These are phyloP conservation scores for Aspergillus indologenus DNA, from an alignment of 495 filamentous ascomycete genomes.

Conservation along the genomic window DNA sequence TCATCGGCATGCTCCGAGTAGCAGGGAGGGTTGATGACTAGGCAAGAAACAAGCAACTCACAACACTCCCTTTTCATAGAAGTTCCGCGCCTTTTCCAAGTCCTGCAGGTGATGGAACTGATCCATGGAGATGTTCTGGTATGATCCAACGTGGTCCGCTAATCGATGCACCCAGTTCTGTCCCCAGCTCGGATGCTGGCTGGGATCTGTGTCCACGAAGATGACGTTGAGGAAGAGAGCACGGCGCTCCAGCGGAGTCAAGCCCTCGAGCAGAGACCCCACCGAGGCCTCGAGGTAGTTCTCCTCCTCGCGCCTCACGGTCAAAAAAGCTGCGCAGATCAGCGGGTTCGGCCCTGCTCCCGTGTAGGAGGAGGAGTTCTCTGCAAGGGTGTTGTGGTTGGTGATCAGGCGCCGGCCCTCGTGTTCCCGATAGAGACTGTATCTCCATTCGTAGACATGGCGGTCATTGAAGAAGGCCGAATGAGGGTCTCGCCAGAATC, in stretches of 20 bases:
- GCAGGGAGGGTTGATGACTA: too few species aligned
- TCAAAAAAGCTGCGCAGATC: conserved; percentile 32
- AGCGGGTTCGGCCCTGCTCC: conserved; percentile 12
- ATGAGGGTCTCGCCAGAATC: conserved; percentile 40
- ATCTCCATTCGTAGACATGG: conserved; percentile 36
- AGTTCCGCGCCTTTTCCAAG: conserved; percentile 23
- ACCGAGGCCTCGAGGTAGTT: conserved; percentile 48
- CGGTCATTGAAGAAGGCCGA: conserved; percentile 42
- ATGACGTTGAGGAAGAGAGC: conserved; percentile 47
- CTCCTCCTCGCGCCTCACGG: conserved; percentile 24
- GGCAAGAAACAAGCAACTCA: conserved; percentile 9
- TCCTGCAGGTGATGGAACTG: conserved; percentile 18
- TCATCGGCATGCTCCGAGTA: too few species aligned
- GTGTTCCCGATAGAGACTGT: conserved; percentile 35
- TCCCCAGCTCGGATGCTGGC: conserved; percentile 44
- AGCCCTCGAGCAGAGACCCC: conserved; percentile 48
- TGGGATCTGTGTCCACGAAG: conserved; percentile 49
- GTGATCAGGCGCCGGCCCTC: conserved; percentile 36
- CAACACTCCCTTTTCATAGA: conserved; percentile 32
- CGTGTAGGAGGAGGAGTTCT: conserved; percentile 1
- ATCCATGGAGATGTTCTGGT: conserved; percentile 18
- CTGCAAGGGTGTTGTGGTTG: conserved; percentile 18
- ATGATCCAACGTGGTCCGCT: conserved; percentile 22
- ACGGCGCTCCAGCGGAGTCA: conserved; percentile 42
- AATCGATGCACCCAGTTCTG: conserved; percentile 49